Conservation (phyloP, 306 rosid species). For the Elaeagnus macrophylla region DNA sequence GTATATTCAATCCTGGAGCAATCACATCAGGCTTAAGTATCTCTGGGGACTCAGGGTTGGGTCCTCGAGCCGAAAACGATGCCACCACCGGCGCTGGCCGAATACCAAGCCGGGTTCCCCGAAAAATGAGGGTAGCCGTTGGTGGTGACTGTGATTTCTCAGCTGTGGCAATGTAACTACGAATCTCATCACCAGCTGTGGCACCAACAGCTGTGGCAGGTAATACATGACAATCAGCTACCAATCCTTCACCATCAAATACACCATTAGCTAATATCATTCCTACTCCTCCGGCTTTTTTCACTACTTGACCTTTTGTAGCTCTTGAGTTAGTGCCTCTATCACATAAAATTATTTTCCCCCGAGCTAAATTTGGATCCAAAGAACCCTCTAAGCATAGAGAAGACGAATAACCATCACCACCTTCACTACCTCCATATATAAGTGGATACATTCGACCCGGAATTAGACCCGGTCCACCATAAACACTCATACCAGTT, state of each 20-base stretch:
- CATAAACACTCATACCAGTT: constrained; percentile 55
- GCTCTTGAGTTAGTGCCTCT: constrained; percentile 82
- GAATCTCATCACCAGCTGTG: constrained; percentile 46
- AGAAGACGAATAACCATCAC: constrained; percentile 77
- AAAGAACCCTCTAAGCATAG: constrained; percentile 73
- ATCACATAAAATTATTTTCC: constrained; percentile 71
- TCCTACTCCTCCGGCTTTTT: constrained; percentile 72
- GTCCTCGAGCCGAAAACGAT: constrained; percentile 82
- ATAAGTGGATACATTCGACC: constrained; percentile 64
- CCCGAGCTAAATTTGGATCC: constrained; percentile 46
- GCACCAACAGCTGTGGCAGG: constrained; percentile 85
- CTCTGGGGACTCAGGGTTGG: constrained; percentile 79
- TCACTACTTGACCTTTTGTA: constrained; percentile 74
- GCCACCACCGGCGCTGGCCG: constrained; percentile 90
- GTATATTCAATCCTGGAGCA: constrained; percentile 82
- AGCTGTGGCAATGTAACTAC: constrained; percentile 43
- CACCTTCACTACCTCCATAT: constrained; percentile 54
- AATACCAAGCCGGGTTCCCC: constrained; percentile 67
- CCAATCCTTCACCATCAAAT: constrained; percentile 86
- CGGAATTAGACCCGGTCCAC: constrained; percentile 64
- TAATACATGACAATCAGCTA: constrained; percentile 78
- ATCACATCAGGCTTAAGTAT: constrained; percentile 83
- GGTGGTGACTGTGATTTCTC: constrained; percentile 32
- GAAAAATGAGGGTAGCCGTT: constrained; percentile 46
- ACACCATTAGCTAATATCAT: constrained; percentile 80